Evolutionary conservation across 2,329 filamentous ascomycete species (phyloP).

Genomic region (Pseudogymnoascus sp.): DNA sequence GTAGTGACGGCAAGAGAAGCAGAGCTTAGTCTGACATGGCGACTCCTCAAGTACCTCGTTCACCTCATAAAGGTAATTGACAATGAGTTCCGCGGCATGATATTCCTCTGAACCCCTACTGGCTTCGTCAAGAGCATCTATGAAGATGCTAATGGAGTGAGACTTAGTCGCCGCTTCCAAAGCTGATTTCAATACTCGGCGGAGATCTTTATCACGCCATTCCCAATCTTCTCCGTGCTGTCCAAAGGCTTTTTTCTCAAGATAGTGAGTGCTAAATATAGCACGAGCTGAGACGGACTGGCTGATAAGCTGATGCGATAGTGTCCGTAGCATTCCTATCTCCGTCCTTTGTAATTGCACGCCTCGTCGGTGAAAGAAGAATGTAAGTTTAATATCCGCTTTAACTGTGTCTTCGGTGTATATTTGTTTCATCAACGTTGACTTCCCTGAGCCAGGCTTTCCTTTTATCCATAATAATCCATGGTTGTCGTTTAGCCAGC

Average conservation of each 20-base stretch:
- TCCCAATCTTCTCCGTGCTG: conserved; percentile 12
- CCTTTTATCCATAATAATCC: conserved; percentile 33
- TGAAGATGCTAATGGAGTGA: conserved; percentile 15
- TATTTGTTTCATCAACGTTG: conserved; percentile 29
- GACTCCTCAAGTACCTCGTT: not conserved
- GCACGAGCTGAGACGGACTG: not conserved
- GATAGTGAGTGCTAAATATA: not conserved
- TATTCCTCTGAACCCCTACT: not conserved
- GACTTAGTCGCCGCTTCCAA: not conserved
- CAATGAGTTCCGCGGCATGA: conserved; percentile 13
- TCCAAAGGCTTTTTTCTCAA: conserved; percentile 11
- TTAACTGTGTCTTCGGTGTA: not conserved
- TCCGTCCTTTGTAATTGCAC: conserved; percentile 26
- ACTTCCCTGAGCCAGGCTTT: conserved; percentile 28
- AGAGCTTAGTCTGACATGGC: conserved; percentile 2
- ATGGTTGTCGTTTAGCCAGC: conserved; percentile 18
- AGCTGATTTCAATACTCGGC: not conserved
- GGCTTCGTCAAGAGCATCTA: conserved; percentile 23
- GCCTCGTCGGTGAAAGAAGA: conserved; percentile 33
- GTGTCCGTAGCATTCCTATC: conserved; percentile 30
- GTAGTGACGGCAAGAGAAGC: conserved; percentile 12
- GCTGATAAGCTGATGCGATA: conserved; percentile 27
- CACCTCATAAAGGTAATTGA: conserved; percentile 11
- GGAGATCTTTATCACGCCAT: conserved; percentile 13
- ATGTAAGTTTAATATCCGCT: conserved; percentile 23